A percentile compares a stretch with the other conserved stretches of the same genome.
Evolutionary conservation across 768 basidiomycete genomes (phyloP).

Genomic region (Amanita fuliginea): DNA sequence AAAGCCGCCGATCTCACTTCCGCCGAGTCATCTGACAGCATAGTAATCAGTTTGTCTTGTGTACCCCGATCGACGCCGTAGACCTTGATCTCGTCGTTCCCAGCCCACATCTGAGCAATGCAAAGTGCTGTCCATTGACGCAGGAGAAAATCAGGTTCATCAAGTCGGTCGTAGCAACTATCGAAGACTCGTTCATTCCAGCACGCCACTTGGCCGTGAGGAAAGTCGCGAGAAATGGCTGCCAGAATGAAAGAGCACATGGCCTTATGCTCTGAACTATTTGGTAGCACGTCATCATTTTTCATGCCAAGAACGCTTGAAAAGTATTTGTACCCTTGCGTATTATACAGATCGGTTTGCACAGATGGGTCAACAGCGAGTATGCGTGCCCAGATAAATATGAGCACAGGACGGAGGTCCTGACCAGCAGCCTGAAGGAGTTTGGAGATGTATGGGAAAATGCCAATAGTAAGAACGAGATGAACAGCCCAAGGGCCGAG

Average conservation of each 20-base stretch:
- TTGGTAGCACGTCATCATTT: slow-evolving; percentile 72
- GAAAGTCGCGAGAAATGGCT: slow-evolving; percentile 81
- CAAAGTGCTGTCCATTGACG: slow-evolving; percentile 93
- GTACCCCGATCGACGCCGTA: slow-evolving; percentile 69
- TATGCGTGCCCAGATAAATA: slow-evolving; percentile 98
- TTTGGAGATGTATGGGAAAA: slow-evolving; percentile 97
- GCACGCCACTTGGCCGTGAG: slow-evolving; percentile 81
- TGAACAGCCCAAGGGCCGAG: slow-evolving; percentile 98
- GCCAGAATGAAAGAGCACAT: slow-evolving; percentile 98
- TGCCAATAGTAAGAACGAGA: slow-evolving; percentile 90
- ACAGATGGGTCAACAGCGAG: slow-evolving; percentile 93
- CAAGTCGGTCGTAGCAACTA: slow-evolving; percentile 72
- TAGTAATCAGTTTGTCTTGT: slow-evolving; percentile 70
- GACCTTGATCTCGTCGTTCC: slow-evolving; percentile 82
- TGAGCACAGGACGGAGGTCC: slow-evolving; percentile 93
- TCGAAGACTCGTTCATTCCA: slow-evolving; percentile 77
- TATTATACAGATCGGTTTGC: slow-evolving; percentile 80
- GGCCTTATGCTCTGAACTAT: slow-evolving; percentile 90
- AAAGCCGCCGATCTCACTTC: slow-evolving; percentile 90
- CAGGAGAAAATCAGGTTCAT: slow-evolving; percentile 85
- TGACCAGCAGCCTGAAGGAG: slow-evolving; percentile 89
- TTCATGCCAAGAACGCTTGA: slow-evolving; percentile 61
- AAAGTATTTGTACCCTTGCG: slow-evolving; percentile 79
- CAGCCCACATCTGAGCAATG: slow-evolving; percentile 92
- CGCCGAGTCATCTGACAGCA: slow-evolving; percentile 79